Evolutionary conservation across 371 early-diverging fungal species (phyloP).

Genomic region (Choanephora cucurbitarum): DNA sequence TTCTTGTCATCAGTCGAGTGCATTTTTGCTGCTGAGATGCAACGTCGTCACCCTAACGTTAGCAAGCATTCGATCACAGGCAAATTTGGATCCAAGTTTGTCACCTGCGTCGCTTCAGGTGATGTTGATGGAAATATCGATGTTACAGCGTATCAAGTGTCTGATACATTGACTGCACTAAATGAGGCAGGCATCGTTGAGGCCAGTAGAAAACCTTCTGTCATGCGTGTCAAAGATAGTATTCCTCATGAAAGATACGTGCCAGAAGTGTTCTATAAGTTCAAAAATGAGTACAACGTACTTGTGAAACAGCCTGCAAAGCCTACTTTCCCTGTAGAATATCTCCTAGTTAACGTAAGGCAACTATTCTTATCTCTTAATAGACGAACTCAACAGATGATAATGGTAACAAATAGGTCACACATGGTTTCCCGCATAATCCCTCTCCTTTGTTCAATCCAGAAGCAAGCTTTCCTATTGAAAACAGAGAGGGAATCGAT

Average conservation of each 20-base stretch:
- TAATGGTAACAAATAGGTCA: too few relatives aligned
- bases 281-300: slow-evolving; percentile 91
- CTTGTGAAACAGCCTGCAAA: slow-evolving; percentile 84
- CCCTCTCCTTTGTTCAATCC: slow-evolving; percentile 78
- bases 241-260: slow-evolving; percentile 80
- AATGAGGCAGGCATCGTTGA: slow-evolving; percentile 92
- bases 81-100: slow-evolving; percentile 89
- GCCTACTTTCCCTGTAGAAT: slow-evolving; percentile 96
- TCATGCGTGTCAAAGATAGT: slow-evolving; percentile 86
- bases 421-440: slow-evolving; percentile 90
- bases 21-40: slow-evolving; percentile 89
- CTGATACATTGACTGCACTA: slow-evolving; percentile 90
- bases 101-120: slow-evolving; percentile 91
- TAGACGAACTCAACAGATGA: too few relatives aligned
- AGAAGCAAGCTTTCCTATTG: slow-evolving; percentile 54
- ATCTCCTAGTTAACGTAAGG: slow-evolving; percentile 90
- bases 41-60: slow-evolving; percentile 75
- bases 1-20: slow-evolving; percentile 95
- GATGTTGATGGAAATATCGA: slow-evolving; percentile 84
- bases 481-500: slow-evolving; percentile 61
- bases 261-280: slow-evolving; percentile 95
- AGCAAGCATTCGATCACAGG: slow-evolving; percentile 76
- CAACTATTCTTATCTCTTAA: too few relatives aligned
- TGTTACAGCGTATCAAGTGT: slow-evolving; percentile 90
- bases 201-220: slow-evolving; percentile 84